phyloP scores from a whole-genome alignment of 2,329 filamentous ascomycete genomes.

The Annulohypoxylon truncatum region DNA sequence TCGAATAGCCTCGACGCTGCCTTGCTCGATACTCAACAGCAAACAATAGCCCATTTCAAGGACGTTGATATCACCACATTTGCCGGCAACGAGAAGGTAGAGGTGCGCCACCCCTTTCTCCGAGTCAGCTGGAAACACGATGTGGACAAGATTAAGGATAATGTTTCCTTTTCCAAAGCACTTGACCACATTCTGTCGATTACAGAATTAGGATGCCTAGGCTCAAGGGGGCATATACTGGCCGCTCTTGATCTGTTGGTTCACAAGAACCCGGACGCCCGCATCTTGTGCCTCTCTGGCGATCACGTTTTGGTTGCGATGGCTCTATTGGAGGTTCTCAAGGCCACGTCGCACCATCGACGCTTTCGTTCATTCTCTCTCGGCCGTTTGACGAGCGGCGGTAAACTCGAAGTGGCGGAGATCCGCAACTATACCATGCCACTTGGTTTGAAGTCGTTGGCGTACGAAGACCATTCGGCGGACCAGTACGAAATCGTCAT shows the following conservation, averaged over 20 bases:
- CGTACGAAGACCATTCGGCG: neutral
- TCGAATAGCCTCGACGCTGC: neutral
- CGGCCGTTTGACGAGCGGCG: neutral
- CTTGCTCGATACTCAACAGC: neutral
- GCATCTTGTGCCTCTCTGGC: neutral
- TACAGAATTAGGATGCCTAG: neutral
- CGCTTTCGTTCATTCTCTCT: constrained; percentile 3
- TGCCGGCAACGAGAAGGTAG: neutral
- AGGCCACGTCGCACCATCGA: constrained; percentile 4
- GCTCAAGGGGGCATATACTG: neutral
- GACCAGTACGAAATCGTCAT: neutral
- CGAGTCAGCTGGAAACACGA: neutral
- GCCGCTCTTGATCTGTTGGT: neutral
- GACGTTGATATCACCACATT: neutral
- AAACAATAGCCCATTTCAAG: neutral
- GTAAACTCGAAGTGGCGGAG: neutral
- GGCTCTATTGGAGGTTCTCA: constrained; percentile 1
- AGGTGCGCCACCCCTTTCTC: neutral
- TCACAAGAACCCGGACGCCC: neutral
- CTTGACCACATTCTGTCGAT: neutral
- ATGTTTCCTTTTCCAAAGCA: neutral
- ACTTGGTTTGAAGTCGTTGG: neutral
- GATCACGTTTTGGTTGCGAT: neutral
- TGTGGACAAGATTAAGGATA: neutral
- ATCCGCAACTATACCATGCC: neutral